These are phyloP conservation scores for Pseudogymnoascus sp. DNA, from an alignment of 2,329 filamentous ascomycete species.

Conservation along the genomic window DNA sequence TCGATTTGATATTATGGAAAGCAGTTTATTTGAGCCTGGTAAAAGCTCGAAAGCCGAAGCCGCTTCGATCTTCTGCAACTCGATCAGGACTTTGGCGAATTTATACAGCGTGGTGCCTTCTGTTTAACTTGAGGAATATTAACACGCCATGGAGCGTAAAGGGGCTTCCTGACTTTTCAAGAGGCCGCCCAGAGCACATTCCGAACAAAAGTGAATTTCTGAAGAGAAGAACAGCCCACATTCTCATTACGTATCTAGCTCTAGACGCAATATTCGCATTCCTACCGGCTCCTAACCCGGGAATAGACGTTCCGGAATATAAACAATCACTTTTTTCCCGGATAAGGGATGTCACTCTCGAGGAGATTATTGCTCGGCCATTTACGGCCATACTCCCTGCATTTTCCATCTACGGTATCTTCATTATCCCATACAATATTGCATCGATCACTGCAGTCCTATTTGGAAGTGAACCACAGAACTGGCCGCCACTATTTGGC, in stretches of 20 bases:
- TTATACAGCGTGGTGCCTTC: not conserved
- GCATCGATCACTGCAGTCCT: not conserved
- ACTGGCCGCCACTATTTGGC: not conserved
- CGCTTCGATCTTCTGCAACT: not conserved
- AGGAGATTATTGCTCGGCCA: slow-evolving; percentile 2
- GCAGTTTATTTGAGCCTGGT: not conserved
- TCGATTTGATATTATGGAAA: not conserved
- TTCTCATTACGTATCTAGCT: not conserved
- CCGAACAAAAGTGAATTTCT: not conserved
- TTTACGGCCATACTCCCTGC: not conserved
- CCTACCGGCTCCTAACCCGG: not conserved
- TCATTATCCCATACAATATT: not conserved
- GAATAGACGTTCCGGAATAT: not conserved
- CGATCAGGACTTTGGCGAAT: not conserved
- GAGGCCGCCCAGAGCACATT: not conserved
- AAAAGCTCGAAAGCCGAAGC: not conserved
- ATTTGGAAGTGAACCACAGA: not conserved
- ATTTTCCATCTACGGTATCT: not conserved
- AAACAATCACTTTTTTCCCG: not conserved
- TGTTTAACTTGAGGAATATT: not conserved
- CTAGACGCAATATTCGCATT: not conserved
- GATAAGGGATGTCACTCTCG: not conserved
- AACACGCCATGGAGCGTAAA: not conserved
- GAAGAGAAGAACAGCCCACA: not conserved
- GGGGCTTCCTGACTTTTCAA: not conserved